phyloP scores from a whole-genome alignment of 2,329 filamentous ascomycete genomes.

The Botryotinia globosa region DNA sequence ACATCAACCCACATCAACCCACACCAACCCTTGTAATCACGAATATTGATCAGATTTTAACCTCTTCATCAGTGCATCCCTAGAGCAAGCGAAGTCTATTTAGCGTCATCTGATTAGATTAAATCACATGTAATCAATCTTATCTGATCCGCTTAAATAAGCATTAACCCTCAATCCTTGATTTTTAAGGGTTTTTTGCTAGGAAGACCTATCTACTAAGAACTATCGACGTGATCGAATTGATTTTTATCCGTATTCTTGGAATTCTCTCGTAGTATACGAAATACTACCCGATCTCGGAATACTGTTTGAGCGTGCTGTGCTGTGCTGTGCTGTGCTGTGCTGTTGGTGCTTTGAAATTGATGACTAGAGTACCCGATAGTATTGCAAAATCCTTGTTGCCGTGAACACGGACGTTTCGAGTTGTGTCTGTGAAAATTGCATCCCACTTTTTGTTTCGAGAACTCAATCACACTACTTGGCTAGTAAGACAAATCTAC shows the following conservation, averaged over 20 bases:
- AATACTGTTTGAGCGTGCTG: neutral
- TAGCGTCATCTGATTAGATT: slow-evolving; percentile 19
- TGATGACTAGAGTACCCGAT: neutral
- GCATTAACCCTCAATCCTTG: neutral
- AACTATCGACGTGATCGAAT: neutral
- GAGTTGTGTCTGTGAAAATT: neutral
- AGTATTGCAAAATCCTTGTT: neutral
- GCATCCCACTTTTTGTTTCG: slow-evolving; percentile 11
- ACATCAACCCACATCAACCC: too few relatives aligned
- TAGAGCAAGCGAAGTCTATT: neutral
- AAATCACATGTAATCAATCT: slow-evolving; percentile 6
- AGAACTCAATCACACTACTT: neutral
- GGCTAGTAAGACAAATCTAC: neutral
- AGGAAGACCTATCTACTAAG: neutral
- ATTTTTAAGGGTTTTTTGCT: neutral
- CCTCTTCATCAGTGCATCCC: neutral
- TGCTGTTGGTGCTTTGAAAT: neutral
- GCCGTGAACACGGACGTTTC: neutral
- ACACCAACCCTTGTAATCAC: neutral
- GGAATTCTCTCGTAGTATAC: neutral
- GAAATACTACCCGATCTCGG: neutral
- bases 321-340: neutral
- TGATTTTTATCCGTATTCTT: neutral
- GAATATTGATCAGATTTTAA: neutral
- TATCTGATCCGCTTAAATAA: slow-evolving; percentile 15